A percentile compares a stretch with the other conserved stretches of the same genome.
phyloP scores from a whole-genome alignment of 2,329 filamentous ascomycete genomes.

The Ophiostoma sp. region DNA sequence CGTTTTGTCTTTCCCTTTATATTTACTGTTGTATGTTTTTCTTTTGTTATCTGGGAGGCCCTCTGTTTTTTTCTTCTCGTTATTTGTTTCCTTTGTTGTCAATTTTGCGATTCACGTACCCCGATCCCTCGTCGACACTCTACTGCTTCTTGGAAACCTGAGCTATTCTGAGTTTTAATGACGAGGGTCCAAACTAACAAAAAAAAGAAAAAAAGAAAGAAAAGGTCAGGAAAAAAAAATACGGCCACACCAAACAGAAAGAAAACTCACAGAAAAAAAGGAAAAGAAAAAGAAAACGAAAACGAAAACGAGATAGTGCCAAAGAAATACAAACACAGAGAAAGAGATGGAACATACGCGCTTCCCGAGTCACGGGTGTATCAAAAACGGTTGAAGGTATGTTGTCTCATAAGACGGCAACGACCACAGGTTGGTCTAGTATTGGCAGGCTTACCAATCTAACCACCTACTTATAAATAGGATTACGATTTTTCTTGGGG shows the following conservation, averaged over 20 bases:
- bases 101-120: background rate
- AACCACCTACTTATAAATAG: too few species aligned
- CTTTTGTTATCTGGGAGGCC: conserved; percentile 14
- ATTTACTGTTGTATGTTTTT: conserved; percentile 1
- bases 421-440: background rate
- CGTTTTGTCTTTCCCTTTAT: background rate
- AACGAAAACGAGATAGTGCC: background rate
- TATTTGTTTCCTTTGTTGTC: background rate
- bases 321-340: background rate
- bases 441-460: background rate
- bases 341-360: background rate
- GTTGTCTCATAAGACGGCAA: background rate
- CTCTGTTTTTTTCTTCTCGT: conserved; percentile 1
- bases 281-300: background rate
- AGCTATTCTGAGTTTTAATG: background rate
- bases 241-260: background rate
- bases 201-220: background rate
- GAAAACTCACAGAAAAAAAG: background rate
- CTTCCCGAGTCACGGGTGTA: background rate
- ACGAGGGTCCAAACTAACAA: background rate
- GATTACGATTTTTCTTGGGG: too few species aligned
- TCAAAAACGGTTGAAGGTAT: background rate
- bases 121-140: background rate
- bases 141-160: background rate
- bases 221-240: background rate